These are phyloP conservation scores for Pharnaceum exiguum DNA, from an alignment of 148 eudicot species.

Conservation along the genomic window DNA sequence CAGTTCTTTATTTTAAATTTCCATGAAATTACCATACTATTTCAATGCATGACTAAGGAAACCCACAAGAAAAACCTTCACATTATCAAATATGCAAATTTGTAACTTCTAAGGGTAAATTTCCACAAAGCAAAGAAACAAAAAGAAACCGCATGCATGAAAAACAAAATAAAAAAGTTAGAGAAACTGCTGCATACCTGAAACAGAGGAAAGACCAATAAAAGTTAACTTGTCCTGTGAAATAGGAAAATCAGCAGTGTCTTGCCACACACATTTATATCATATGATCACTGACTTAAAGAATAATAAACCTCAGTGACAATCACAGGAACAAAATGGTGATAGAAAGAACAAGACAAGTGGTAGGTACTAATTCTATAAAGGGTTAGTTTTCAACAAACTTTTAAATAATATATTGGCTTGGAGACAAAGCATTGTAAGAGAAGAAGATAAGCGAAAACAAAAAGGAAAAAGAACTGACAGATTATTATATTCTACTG, in stretches of 20 bases:
- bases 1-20: neutral
- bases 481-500: too few species aligned
- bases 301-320: neutral
- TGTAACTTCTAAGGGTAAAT: neutral
- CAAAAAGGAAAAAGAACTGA: neutral
- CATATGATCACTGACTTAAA: neutral
- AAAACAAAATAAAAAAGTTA: too few species aligned
- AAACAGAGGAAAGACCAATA: constrained; percentile 6
- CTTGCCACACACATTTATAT: neutral
- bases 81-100: neutral
- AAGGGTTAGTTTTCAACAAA: constrained; percentile 10
- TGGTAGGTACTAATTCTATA: constrained; percentile 12
- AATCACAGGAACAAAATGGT: neutral
- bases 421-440: constrained; percentile 11
- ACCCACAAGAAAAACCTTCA: constrained; percentile 2
- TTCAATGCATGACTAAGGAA: neutral
- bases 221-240: constrained; percentile 4
- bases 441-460: neutral
- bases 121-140: neutral
- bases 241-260: constrained; percentile 3
- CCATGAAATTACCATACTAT: neutral
- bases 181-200: too few species aligned
- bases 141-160: neutral
- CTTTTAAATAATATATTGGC: constrained; percentile 1
- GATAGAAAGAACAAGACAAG: neutral